phyloP scores from a whole-genome alignment of 1,284 basidiomycete species.

The Moniliella sp. region DNA sequence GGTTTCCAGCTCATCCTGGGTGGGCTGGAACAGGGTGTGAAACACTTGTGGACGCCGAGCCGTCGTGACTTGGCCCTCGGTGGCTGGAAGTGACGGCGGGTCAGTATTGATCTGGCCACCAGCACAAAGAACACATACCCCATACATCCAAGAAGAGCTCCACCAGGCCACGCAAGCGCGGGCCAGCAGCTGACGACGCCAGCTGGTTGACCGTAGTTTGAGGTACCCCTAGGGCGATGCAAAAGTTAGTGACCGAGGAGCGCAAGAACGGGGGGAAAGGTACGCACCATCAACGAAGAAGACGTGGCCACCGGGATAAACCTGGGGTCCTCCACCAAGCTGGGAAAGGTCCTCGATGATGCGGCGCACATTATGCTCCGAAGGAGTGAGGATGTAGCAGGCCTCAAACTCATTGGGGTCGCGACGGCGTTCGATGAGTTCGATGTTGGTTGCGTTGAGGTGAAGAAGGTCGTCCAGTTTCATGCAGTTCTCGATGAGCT shows the following conservation, averaged over 20 bases:
- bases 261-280: background rate
- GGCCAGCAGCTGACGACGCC: conserved; percentile 27
- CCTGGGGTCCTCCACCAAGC: conserved; percentile 5
- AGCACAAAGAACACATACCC: conserved; percentile 5
- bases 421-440: conserved; percentile 25
- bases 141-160: conserved; percentile 29
- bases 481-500: conserved; percentile 60
- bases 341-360: conserved; percentile 42
- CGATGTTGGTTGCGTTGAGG: conserved; percentile 26
- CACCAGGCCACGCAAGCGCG: conserved; percentile 22
- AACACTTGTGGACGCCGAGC: conserved; percentile 20
- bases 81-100: conserved; percentile 1
- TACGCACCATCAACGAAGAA: conserved; percentile 78
- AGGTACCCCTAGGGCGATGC: conserved; percentile 20
- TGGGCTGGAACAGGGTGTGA: conserved; percentile 11
- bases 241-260: background rate
- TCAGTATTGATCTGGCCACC: background rate
- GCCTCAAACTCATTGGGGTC: conserved; percentile 19
- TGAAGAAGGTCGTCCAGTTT: conserved; percentile 46
- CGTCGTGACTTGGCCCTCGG: conserved; percentile 20
- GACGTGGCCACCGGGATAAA: conserved; percentile 65
- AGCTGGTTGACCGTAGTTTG: conserved; percentile 20
- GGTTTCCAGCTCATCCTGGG: conserved; percentile 1
- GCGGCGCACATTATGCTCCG: conserved; percentile 72
- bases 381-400: conserved; percentile 71